Evolutionary conservation across 306 rosid genomes (phyloP).

Genomic region (Aeschynomene evenia): DNA sequence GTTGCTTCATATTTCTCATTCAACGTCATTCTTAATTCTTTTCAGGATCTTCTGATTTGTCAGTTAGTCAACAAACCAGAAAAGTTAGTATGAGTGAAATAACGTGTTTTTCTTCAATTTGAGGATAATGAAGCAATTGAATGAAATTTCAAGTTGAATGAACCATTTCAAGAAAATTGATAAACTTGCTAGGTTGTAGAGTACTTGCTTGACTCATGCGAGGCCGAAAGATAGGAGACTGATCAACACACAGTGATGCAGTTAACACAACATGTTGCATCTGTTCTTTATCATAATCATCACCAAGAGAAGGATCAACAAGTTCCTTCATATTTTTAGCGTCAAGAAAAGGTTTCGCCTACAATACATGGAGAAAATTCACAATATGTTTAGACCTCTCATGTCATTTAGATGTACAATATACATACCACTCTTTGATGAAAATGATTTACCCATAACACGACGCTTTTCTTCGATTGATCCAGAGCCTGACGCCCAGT

Average conservation of each 20-base stretch:
- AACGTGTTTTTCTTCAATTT: neutral
- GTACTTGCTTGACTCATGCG: conserved; percentile 78
- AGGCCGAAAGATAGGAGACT: conserved; percentile 72
- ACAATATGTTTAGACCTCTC: neutral
- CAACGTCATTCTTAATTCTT: neutral
- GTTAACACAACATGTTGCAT: conserved; percentile 55
- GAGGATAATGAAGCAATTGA: neutral
- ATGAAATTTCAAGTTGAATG: conserved; percentile 5
- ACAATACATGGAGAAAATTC: conserved; percentile 1
- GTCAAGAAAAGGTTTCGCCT: conserved; percentile 80
- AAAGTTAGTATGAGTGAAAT: neutral
- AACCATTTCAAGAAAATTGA: conserved; percentile 3
- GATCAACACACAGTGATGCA: conserved; percentile 77
- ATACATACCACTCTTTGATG: neutral
- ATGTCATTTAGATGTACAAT: neutral
- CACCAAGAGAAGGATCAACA: conserved; percentile 73
- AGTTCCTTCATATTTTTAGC: conserved; percentile 42
- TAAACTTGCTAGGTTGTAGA: conserved; percentile 3
- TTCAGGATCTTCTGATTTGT: neutral
- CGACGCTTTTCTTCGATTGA: conserved; percentile 55
- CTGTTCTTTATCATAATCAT: conserved; percentile 46
- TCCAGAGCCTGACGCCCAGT: conserved; percentile 82
- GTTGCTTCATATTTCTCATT: neutral
- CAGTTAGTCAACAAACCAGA: neutral
- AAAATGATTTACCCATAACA: conserved; percentile 61